Base-by-base conservation (phyloP, 129 eudicot genomes). In the Tagetes patula region DNA sequence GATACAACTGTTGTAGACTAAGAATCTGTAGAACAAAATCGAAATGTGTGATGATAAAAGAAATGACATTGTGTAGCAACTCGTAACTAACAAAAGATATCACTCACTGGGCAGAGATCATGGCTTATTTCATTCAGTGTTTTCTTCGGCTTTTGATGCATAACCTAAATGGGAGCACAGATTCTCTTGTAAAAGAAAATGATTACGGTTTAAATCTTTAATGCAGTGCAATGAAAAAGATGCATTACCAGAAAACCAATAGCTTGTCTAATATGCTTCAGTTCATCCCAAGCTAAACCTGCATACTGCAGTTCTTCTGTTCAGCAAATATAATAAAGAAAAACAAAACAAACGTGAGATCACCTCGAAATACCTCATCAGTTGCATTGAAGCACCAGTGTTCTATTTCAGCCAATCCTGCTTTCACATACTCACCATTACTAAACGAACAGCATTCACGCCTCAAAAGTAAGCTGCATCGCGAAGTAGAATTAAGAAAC, bases 361-460 rank as follows among this genome's bases (percentile, higher is more conserved):
- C 69, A 64, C 46, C 46, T 8, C 8, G 43, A 47, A 65, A 47
- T 83, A 94, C 98, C 96, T 86, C 93, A 33, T 90, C 96, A 72
- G 98, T 94, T 45, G 97, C 97, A 33, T 53, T 80, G 72, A 2
- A 77, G 75, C 97, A 94, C 98, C 98, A 90, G 65, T 80, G 83
- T 78, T 94, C 96, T 73, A 94, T 74, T 85, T 94, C 98, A 65
- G 91, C 92, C 75, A 94, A 68, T 53, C 98, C 97, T 37, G 97
- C 97, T 79, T 94, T 94, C 36, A 94, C 98, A 73, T 94, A 94
- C 82, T 94, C 98, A 65, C 98, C 97, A 36, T 94, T 94, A 52
- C 98, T 94, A 59, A 94, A 88, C 55, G 98, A 94, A 71, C 98
- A 94, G 73, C 98, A 94, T 78, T 94, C 97, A 47, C 98, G 85